Percentiles rank a stretch among this genome's conserved stretches.
phyloP scores from a whole-genome alignment of 306 rosid species.

The Glycine latifolia region DNA sequence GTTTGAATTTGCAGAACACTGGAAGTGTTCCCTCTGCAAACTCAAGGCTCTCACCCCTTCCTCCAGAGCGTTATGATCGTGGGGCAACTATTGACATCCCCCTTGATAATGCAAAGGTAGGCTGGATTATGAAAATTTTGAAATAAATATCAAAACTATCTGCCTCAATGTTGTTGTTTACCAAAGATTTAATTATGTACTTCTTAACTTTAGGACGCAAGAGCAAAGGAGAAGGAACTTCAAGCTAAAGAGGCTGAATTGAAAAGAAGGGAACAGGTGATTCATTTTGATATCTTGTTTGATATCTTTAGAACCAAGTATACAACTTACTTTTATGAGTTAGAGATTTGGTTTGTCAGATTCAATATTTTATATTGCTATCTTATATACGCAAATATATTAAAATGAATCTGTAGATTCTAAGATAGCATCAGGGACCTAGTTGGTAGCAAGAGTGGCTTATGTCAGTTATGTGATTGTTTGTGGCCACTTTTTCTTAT shows the following conservation, averaged over 20 bases:
- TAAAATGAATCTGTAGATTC: constrained; percentile 18
- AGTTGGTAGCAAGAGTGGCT: constrained; percentile 20
- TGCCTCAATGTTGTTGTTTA: constrained; percentile 34
- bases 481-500: background rate
- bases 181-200: constrained; percentile 31
- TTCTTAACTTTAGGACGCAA: constrained; percentile 60
- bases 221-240: constrained; percentile 88
- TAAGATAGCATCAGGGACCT: constrained; percentile 28
- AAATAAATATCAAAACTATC: constrained; percentile 27
- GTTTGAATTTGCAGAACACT: constrained; percentile 58
- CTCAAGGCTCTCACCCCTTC: constrained; percentile 80
- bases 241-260: constrained; percentile 86
- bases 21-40: constrained; percentile 68
- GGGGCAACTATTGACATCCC: constrained; percentile 81
- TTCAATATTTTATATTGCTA: constrained; percentile 23
- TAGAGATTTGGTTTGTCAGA: constrained; percentile 26
- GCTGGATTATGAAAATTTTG: constrained; percentile 39
- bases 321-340: background rate
- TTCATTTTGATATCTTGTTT: too few species aligned
- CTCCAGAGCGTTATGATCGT: constrained; percentile 83
- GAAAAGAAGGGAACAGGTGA: constrained; percentile 89
- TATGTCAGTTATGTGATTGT: constrained; percentile 12
- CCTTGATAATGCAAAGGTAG: constrained; percentile 67
- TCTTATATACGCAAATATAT: constrained; percentile 2
- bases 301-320: constrained; percentile 21